Conservation (phyloP, 2,329 filamentous ascomycete species). For the Myrmaecium sp. region DNA sequence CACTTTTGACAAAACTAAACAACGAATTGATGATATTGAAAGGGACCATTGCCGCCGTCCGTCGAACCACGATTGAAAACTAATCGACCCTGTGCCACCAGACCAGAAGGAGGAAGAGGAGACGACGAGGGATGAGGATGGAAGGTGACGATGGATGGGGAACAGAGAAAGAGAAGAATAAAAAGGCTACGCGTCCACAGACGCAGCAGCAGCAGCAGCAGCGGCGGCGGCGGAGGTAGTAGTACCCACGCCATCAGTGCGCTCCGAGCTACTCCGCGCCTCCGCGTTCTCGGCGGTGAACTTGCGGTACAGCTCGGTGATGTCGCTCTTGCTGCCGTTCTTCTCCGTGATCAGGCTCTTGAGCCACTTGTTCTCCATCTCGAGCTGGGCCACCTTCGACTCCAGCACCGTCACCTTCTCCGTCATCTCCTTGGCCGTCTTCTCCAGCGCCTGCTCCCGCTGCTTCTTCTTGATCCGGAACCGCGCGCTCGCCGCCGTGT, state of each 20-base stretch:
- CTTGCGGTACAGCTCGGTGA: conserved; percentile 17
- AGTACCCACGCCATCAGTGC: conserved; percentile 22
- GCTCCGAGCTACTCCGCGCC: conserved; percentile 18
- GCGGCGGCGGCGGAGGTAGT: no score
- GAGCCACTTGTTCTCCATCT: conserved; percentile 36
- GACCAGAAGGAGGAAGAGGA: not conserved
- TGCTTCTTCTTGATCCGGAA: conserved; percentile 41
- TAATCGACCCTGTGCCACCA: no score
- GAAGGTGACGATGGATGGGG: conserved; percentile 4
- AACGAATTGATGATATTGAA: no score
- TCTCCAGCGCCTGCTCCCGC: conserved; percentile 34
- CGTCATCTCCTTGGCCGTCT: conserved; percentile 33
- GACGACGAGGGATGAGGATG: not conserved
- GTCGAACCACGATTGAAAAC: no score
- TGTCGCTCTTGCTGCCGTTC: conserved; percentile 21
- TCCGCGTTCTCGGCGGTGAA: conserved; percentile 12
- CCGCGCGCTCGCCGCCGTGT: conserved; percentile 34
- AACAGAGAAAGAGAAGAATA: no score
- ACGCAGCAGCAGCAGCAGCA: no score
- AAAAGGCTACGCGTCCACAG: no score
- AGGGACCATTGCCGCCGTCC: no score
- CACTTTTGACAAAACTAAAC: no score
- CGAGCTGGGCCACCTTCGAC: conserved; percentile 29
- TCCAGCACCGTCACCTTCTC: conserved; percentile 30
- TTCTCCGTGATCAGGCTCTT: conserved; percentile 35